Base-by-base conservation (phyloP, 78 protist species). In the Pelomyxa schiedti region DNA sequence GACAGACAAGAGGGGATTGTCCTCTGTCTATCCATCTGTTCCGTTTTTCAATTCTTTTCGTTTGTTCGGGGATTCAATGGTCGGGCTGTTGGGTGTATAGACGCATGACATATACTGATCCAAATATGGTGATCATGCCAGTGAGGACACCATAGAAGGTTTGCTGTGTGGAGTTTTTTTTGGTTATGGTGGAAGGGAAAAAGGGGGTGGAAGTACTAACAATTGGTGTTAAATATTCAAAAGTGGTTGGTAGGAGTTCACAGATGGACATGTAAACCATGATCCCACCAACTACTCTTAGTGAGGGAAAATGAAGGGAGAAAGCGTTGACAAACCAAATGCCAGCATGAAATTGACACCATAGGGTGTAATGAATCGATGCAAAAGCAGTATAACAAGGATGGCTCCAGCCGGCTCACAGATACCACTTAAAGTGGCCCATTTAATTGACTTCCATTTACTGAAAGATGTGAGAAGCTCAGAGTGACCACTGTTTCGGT, bases 341-440 rank as follows among this genome's bases (percentile, higher is more conserved):
- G 39, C 39, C 4, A 84, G 66, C 77, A 78, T 73, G 26, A 75
- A 78, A 43, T 84, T 84, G 16, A 84, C 68, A 16, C 78, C 47
- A 52, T 79, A 78, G 2, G 79, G 80, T 35, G 89, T 73, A 79
- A 83, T 72, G 28, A 70, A 74, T 1, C 53, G 69, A 6, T 9
- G 68, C 26, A 84, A 69, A 2, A 75, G 16, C 29, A 84, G 38
- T 37, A 81, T 84, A 66, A 77, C 76, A n/a, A 84, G 63, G 3
- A 84, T 24, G 0, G 89, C 89, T 58, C 89, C 89, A 4, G 66
- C 16, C 35, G 89, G 89, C 42, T 84, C 89, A 52, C 80, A 73
- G 22, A 84, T 36, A 6, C 89, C 89, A 64, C 88, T 83, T 42
- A 40, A 43, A 24, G 75, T 69, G 72, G 79, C 66, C 53, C 75